Evolutionary conservation across 164 flowering plant species (phyloP).

Genomic region (Liriodendron chinense): DNA sequence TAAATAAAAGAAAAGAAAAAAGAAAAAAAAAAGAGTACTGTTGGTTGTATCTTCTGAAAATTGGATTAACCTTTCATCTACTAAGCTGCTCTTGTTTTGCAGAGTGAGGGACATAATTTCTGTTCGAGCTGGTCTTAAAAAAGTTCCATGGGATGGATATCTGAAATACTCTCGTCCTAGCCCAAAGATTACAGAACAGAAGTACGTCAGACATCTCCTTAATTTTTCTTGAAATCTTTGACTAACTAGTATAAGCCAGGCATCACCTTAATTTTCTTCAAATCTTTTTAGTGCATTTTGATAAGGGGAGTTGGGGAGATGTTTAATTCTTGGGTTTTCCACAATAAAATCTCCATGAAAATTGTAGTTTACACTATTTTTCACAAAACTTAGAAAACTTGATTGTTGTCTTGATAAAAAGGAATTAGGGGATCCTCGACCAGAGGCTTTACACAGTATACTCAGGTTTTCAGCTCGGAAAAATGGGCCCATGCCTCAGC

Average conservation of each 20-base stretch:
- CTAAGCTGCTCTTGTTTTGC: conserved; percentile 15
- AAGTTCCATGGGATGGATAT: conserved; percentile 99
- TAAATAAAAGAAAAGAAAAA: too few relatives aligned
- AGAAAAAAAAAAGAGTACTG: too few relatives aligned
- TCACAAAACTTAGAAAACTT: too few relatives aligned
- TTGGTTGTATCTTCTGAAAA: too few relatives aligned
- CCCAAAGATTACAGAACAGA: conserved; percentile 76
- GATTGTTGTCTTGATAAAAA: too few relatives aligned
- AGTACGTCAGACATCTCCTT: conserved; percentile 40
- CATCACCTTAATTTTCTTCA: background rate
- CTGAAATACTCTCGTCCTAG: conserved; percentile 92
- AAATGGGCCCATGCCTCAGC: too few relatives aligned
- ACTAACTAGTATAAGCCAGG: too few relatives aligned
- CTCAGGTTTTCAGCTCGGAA: too few relatives aligned
- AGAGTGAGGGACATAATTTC: conserved; percentile 93
- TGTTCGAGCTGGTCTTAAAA: conserved; percentile 87
- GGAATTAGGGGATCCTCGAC: too few relatives aligned
- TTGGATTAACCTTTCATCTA: background rate
- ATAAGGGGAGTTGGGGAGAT: background rate
- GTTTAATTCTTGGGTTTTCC: background rate
- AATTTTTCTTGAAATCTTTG: background rate
- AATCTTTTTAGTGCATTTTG: too few relatives aligned
- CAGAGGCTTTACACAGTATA: too few relatives aligned
- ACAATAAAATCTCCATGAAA: background rate
- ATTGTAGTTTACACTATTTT: too few relatives aligned